Base-by-base conservation (phyloP, 352 stramenopile species). In the Phytophthora citrophthora region DNA sequence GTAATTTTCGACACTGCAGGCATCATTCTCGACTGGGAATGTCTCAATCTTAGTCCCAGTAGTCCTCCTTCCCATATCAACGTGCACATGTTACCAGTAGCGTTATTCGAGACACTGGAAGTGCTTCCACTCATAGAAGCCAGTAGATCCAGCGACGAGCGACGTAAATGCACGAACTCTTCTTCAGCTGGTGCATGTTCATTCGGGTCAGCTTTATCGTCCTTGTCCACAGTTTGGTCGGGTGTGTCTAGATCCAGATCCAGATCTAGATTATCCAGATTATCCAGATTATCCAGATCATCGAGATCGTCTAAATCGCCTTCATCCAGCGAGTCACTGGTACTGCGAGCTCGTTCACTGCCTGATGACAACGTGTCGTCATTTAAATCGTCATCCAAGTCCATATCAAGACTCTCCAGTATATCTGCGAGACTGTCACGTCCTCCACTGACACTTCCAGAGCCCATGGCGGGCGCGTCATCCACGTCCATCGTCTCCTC, bases 1-100 rank as follows among this genome's bases (percentile, higher is more conserved):
- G 86, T 96, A 64, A 96, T 73, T 64, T 94, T 94, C 32, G 88
- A 94, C 24, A 96, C 88, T 0, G 83, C 82, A 0, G 88, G 88
- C 51, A 94, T 80, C 64, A 92, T 88, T 2, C 79, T 71, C 9
- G 87, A 93, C 66, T 93, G 83, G 27, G 88, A 94, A 68, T 93
- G 90, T 2, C 86, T 81, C 56, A 96, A 61, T 10, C 88, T 70
- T 6, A 96, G 51, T 7, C 88, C 88, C 15, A 96, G 68, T 18
- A 94, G 56, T 4, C 88, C 88, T 39, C 84, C 88, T 68, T 96
- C 88, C 88, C 88, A 96, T 5, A 96, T 62, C 12, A 96, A 58
- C 38, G 86, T 94, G 52, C 87, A 96, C 62, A 85, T 54, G 29
- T 94, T 93, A 27, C 83, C 83, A 1, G 79, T 80, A 0, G 72